Evolutionary conservation across 163 green algal species (phyloP).

Genomic region (Scenedesmus sp.): DNA sequence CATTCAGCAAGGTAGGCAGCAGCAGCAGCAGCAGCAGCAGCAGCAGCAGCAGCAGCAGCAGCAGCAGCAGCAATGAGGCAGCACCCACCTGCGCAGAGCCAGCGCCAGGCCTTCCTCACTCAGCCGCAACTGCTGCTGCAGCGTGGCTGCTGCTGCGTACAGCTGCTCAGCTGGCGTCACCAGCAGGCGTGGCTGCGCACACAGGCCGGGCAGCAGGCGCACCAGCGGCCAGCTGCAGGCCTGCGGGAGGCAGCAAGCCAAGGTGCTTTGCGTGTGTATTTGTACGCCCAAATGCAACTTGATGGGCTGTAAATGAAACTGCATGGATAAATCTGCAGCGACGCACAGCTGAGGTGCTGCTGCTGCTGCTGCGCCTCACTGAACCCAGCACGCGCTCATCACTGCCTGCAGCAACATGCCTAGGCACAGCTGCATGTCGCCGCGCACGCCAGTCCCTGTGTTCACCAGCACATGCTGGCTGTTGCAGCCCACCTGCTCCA

Average conservation of each 20-base stretch:
- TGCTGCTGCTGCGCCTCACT: too few relatives aligned
- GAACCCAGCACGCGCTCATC: too few relatives aligned
- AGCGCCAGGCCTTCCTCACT: slow-evolving; percentile 48
- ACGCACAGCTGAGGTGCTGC: too few relatives aligned
- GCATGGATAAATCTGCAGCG: too few relatives aligned
- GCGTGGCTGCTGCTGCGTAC: slow-evolving; percentile 31
- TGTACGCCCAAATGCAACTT: too few relatives aligned
- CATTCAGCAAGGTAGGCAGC: too few relatives aligned
- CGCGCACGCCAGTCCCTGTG: not conserved
- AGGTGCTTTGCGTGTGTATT: not conserved
- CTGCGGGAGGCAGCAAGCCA: not conserved
- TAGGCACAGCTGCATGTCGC: not conserved
- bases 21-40: not conserved
- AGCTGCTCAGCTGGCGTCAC: slow-evolving; percentile 16
- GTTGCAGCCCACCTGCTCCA: slow-evolving; percentile 40
- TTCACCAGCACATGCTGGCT: not conserved
- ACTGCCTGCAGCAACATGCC: too few relatives aligned
- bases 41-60: not conserved
- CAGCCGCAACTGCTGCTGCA: slow-evolving; percentile 47
- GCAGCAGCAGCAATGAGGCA: not conserved
- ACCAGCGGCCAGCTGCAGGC: not conserved
- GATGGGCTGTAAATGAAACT: too few relatives aligned
- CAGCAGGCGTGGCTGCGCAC: slow-evolving; percentile 11
- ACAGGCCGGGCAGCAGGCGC: not conserved
- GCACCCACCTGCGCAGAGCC: slow-evolving; percentile 34